Evolutionary conservation across 2,329 filamentous ascomycete genomes (phyloP), one percentile per base, ranked within the genome.

Genomic region (Cercospora brassicicola): DNA sequence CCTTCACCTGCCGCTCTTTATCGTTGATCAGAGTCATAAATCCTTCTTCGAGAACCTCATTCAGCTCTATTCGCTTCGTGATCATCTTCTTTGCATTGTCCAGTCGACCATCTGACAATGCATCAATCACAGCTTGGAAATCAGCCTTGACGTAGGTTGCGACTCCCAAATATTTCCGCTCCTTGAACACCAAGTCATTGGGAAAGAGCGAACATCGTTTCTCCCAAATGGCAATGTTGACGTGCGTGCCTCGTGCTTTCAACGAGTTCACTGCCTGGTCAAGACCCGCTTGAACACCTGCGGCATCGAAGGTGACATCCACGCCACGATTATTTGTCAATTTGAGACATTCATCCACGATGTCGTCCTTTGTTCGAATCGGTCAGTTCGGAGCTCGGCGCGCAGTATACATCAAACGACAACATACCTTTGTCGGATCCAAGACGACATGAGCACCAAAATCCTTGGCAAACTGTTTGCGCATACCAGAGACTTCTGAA

Each of bases 211-310:
- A 80, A 56, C 81, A 82, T n/a, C 80, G 75, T 74, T 85, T 85
- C 75, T 85, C 84, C 84, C 84, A 86, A 42, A 87, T 83, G 8
- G 85, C 85, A 62, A 87, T 84, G 65, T 87, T 87, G 65, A 87
- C 81, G 31, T 86, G 78, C 2, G 83, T 85, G 3, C 84, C 85
- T 53, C 83, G 73, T 11, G 83, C 83, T 45, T 84, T 81, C 33
- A 84, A 78, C 0, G 84, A 82, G 45, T 82, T 79, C 11, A 86
- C 78, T 1, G 83, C 84, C 62, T 81, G 77, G 63, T 86, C 82
- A 6, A 87, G 78, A 7, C 81, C 83, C 4, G 79, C 73, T 71
- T 86, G 85, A 11, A 86, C 83, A 10, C 85, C 85, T 1, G 85
- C 84, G 31, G 82, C 83, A 71, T 87, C 85, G 69, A 83, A 87